These are phyloP conservation scores for Coemansia sp. DNA, from an alignment of 192 early-diverging fungal species.

Conservation along the genomic window DNA sequence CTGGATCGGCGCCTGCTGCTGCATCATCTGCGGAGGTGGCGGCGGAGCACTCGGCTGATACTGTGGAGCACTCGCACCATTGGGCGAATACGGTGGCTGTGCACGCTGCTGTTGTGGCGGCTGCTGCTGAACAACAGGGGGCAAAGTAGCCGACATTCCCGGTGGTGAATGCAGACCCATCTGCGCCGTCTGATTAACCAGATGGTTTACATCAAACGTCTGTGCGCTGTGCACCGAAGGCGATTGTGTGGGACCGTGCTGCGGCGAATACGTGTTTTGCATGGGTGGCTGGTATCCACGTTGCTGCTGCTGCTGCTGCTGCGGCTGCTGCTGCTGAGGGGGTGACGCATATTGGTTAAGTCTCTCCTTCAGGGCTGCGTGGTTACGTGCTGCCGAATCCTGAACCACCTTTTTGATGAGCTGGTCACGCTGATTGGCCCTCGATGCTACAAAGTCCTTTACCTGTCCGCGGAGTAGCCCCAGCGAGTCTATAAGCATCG, in stretches of 20 bases:
- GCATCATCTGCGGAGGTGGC: constrained; percentile 9
- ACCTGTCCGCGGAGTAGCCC: constrained; percentile 43
- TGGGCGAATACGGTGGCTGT: constrained; percentile 18
- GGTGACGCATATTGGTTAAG: constrained; percentile 51
- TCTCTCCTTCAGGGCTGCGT: constrained; percentile 57
- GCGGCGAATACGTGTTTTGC: constrained; percentile 4
- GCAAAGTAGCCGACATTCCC: neutral
- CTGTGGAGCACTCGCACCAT: constrained; percentile 16
- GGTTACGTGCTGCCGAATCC: constrained; percentile 54
- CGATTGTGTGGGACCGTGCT: constrained; percentile 12
- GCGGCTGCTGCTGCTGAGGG: constrained; percentile 5
- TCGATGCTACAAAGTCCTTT: constrained; percentile 53
- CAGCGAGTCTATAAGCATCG: constrained; percentile 52
- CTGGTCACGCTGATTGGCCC: constrained; percentile 53
- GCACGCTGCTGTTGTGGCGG: constrained; percentile 8
- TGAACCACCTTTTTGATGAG: constrained; percentile 53
- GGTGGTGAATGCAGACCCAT: constrained; percentile 33
- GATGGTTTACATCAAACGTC: constrained; percentile 32
- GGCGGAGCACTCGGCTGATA: constrained; percentile 38
- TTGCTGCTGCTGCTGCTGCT: constrained; percentile 7
- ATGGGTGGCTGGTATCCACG: constrained; percentile 2
- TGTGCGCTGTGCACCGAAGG: constrained; percentile 19
- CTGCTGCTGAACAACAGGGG: constrained; percentile 2
- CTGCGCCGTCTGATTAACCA: constrained; percentile 37
- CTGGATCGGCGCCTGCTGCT: constrained; percentile 16